phyloP scores from a whole-genome alignment of 2,329 filamentous ascomycete genomes.

The Golovinomyces cichoracearum region DNA sequence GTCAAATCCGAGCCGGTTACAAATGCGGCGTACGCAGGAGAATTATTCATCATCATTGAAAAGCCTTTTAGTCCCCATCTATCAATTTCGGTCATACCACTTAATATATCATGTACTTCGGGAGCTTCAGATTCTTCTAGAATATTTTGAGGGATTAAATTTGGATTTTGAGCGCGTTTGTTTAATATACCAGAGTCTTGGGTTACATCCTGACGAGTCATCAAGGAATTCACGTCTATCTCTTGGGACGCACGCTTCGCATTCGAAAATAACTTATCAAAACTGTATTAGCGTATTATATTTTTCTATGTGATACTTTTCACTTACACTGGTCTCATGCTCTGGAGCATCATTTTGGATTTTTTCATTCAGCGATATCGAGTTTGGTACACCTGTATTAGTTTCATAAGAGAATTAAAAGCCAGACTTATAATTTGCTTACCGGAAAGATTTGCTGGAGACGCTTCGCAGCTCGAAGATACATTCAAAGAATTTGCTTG shows the following conservation, averaged over 20 bases:
- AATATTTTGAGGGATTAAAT: constrained; percentile 8
- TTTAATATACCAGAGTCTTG: constrained; percentile 5
- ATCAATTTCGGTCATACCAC: constrained; percentile 34
- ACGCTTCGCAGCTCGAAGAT: constrained; percentile 17
- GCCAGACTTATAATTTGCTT: constrained; percentile 1
- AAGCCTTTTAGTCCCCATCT: constrained; percentile 40
- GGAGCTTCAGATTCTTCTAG: constrained; percentile 10
- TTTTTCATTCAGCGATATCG: constrained; percentile 11
- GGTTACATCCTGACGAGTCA: constrained; percentile 8
- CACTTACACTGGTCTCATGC: constrained; percentile 10
- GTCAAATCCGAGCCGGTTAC: constrained; percentile 33
- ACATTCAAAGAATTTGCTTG: constrained; percentile 22
- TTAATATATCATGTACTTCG: constrained; percentile 29
- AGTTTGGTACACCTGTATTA: constrained; percentile 8
- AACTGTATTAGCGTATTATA: background rate
- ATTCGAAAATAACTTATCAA: constrained; percentile 8
- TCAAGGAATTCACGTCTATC: constrained; percentile 6
- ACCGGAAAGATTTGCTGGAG: constrained; percentile 13
- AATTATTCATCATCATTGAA: constrained; percentile 32
- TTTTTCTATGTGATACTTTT: too few species aligned
- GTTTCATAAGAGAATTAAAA: background rate
- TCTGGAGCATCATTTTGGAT: constrained; percentile 7
- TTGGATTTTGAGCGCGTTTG: constrained; percentile 7
- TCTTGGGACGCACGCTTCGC: constrained; percentile 8
- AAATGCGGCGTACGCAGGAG: constrained; percentile 34